Conservation (phyloP, 495 filamentous ascomycete species). For the Stereocaulon alpinum region DNA sequence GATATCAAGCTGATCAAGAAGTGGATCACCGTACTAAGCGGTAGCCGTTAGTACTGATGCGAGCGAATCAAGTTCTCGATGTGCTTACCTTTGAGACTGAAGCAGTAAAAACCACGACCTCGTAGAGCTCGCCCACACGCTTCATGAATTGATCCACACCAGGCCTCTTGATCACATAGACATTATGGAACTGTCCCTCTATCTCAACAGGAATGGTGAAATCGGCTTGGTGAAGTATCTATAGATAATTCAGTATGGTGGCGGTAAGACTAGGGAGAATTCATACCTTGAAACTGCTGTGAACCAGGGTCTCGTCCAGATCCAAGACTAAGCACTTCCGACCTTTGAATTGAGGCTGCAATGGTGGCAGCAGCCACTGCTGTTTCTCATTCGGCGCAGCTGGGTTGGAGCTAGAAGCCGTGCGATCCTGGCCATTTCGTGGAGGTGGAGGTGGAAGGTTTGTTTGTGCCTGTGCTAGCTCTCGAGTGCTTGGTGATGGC, state of each 20-base stretch:
- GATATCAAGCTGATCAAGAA: constrained; percentile 94
- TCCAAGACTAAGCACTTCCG: constrained; percentile 94
- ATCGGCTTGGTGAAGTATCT: constrained; percentile 97
- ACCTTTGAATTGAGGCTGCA: constrained; percentile 64
- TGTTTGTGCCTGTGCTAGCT: constrained; percentile 28
- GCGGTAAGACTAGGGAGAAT: background rate
- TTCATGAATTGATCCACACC: constrained; percentile 99
- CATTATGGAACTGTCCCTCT: constrained; percentile 97
- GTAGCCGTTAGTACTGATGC: constrained; percentile 3
- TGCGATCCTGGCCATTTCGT: constrained; percentile 26
- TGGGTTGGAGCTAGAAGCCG: constrained; percentile 27
- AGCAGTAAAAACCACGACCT: constrained; percentile 97
- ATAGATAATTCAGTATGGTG: constrained; percentile 21
- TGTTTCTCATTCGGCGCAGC: constrained; percentile 38
- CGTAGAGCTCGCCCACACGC: constrained; percentile 91
- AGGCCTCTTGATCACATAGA: constrained; percentile 97
- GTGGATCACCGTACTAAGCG: constrained; percentile 84
- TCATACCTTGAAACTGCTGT: constrained; percentile 96
- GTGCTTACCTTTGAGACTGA: constrained; percentile 87
- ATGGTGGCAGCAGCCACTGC: constrained; percentile 70
- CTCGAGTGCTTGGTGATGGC: constrained; percentile 20
- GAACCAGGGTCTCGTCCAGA: constrained; percentile 95
- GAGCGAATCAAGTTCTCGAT: background rate
- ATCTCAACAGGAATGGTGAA: constrained; percentile 99
- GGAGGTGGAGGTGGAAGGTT: constrained; percentile 54